Evolutionary conservation across 306 rosid species (phyloP).

Genomic region (Casuarina glauca): DNA sequence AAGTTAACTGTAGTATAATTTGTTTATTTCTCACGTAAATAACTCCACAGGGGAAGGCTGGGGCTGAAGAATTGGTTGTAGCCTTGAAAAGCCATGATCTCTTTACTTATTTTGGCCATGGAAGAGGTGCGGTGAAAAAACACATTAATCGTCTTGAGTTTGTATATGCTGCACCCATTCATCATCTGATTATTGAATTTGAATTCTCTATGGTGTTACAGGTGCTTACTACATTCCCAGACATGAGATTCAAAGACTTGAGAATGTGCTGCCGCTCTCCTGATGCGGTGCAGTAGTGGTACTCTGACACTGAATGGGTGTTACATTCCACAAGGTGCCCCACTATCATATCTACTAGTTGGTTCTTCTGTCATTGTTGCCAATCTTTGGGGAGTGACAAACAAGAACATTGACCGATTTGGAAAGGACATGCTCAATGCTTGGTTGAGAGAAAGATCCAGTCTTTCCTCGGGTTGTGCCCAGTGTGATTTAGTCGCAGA

Average conservation of each 20-base stretch:
- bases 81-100: constrained; percentile 78
- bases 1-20: constrained; percentile 11
- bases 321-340: constrained; percentile 77
- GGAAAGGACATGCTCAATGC: constrained; percentile 73
- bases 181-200: constrained; percentile 16
- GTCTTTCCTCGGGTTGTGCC: constrained; percentile 36
- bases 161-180: neutral
- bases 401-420: constrained; percentile 80
- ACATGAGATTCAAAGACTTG: constrained; percentile 68
- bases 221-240: constrained; percentile 78
- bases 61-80: constrained; percentile 66
- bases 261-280: constrained; percentile 79
- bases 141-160: constrained; percentile 6
- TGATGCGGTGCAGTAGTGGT: constrained; percentile 96
- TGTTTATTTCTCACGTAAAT: constrained; percentile 31
- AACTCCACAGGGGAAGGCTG: constrained; percentile 75
- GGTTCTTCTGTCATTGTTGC: constrained; percentile 79
- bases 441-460: constrained; percentile 71
- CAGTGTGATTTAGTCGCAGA: constrained; percentile 49
- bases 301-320: constrained; percentile 66
- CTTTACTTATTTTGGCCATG: constrained; percentile 88
- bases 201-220: constrained; percentile 33
- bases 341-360: constrained; percentile 75
- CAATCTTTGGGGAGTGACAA: constrained; percentile 94
- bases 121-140: constrained; percentile 65